Evolutionary conservation across 2,329 filamentous ascomycete genomes (phyloP), one percentile per base, ranked within the genome.

Genomic region (Capronia americana): DNA sequence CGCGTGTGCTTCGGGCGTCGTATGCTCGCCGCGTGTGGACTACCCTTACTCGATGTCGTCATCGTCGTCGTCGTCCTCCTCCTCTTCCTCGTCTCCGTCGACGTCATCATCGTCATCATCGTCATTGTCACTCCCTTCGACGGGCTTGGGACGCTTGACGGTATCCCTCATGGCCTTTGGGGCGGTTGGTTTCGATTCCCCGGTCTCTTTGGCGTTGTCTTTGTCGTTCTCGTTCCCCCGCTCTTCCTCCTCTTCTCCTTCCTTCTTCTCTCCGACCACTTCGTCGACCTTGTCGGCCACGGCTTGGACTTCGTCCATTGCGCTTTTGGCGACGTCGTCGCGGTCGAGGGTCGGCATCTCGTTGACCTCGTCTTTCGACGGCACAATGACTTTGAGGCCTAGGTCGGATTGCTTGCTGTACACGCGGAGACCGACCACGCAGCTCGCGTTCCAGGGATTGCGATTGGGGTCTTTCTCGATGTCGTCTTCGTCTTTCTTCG

Each of bases 401-500:
- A 87, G 80, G 50, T 75, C 74, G 5, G 77, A 60, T 46, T 71
- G 67, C 44, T 71, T 76, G 73, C 28, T 77, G 72, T 86, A 88
- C 0, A 88, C 86, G 7, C 85, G 79, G 28, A 88, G 74, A 0
- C 86, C 86, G 6, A 88, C 81, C n/a, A 88, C 85, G 67, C 85
- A 87, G 1, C 87, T 81, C 0, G 86, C 86, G 71, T 88, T 87
- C 86, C 86, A 88, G 0, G 85, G 85, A 67, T 79, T 76, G 12
- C 69, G 72, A 28, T 72, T 71, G 12, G 69, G 68, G 44, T 73
- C 74, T 28, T 64, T 62, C 24, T 67, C 65, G 4, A 53, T 66
- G n/a, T 61, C 46, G 26, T 69, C 63, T 1, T 63, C 56, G 11
- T 60, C 55, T 10, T 72, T 67, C 12, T 72, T 73, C 58, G 73